Evolutionary conservation across 805 yeast genomes (phyloP), one percentile per base, ranked within the genome.

Genomic region (Cephaloascus fragrans): DNA sequence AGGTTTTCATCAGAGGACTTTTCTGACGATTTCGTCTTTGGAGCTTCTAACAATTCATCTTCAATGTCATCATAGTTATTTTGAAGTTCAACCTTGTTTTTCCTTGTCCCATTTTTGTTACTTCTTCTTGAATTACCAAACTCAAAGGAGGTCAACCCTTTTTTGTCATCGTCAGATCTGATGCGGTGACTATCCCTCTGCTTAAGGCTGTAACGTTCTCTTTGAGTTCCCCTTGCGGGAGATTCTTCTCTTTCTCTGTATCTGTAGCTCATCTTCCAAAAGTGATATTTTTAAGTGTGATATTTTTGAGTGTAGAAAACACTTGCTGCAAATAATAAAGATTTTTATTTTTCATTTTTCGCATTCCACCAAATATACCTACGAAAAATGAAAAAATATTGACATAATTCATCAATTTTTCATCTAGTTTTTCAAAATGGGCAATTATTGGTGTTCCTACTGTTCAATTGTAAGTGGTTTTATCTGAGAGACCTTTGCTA

Each of bases 401-500:
- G n/a, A n/a, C n/a, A n/a, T n/a, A 60, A 26, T 35, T 60, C 65
- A 18, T 51, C 51, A 32, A 42, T 42, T 41, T 61, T 65, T 41
- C 60, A 60, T 33, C 60, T 37, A 4, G 64, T 64, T 14, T 51
- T 48, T 15, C 9, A 37, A 3, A 15, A 57, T 58, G 61, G 56
- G 52, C 8, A 53, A 44, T 35, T 57, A 55, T 35, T 60, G 66
- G 67, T 61, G 67, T 42, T 58, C 60, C 38, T 47, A 53, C 4
- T 66, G 71, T 43, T 52, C 55, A 18, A 44, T 46, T 15, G 69
- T 64, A 42, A 39, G 63, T 50, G 14, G 35, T 8, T 15, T 18
- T 9, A 32, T 33, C 26, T 34, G 16, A 14, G 17, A n/a, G 35
- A 19, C 5, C 9, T 8, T 20, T 8, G 10, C 34, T 26, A 23